Base-by-base conservation (phyloP, 1,284 basidiomycete species). In the Cutaneotrichosporon sp. region DNA sequence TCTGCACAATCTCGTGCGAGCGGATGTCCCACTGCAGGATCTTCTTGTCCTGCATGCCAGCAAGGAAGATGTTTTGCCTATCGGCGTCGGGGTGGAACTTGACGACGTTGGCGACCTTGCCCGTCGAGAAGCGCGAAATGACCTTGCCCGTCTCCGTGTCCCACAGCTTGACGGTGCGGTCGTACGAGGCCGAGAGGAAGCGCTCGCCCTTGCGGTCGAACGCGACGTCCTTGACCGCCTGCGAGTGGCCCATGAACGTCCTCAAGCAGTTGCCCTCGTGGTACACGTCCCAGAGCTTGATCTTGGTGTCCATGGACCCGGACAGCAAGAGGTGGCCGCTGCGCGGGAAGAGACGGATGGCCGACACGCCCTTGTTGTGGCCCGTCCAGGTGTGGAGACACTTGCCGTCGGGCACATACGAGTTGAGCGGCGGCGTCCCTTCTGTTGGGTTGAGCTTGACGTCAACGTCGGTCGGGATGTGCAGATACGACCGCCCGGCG, bases 281-380 rank as follows among this genome's bases (percentile, higher is more conserved):
- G 74, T 99, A 99, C 2, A 98, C 86, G 74, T 99, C 97, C 97
- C 97, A 99, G 43, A 99, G 85, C 92, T 99, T 99, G 82, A 99
- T 92, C 79, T 97, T 95, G 10, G 93, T 97, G 79, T 99, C 97
- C 92, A 98, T 95, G 59, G 92, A 95, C 1, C 89, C 94, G 73
- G 91, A 95, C 62, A 99, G 85, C 65, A 99, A 77, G 31, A 99
- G 82, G 80, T 99, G 97, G 0, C 94, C 95, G 14, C 91, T 94
- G 61, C 89, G 84, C 8, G 97, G 97, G 81, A 99, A 95, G 45
- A 93, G 83, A 58, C 92, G 89, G 66, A 99, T 87, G 56, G 90
- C 90, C n/a, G 91, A 92, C 6, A 99, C 91, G 46, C 91, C 97
- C 79, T 93, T 92, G 24, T 93, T 99, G 79, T 99, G 97, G 0